phyloP scores from a whole-genome alignment of 2,329 filamentous ascomycete species.

The Macrophomina phaseolina region DNA sequence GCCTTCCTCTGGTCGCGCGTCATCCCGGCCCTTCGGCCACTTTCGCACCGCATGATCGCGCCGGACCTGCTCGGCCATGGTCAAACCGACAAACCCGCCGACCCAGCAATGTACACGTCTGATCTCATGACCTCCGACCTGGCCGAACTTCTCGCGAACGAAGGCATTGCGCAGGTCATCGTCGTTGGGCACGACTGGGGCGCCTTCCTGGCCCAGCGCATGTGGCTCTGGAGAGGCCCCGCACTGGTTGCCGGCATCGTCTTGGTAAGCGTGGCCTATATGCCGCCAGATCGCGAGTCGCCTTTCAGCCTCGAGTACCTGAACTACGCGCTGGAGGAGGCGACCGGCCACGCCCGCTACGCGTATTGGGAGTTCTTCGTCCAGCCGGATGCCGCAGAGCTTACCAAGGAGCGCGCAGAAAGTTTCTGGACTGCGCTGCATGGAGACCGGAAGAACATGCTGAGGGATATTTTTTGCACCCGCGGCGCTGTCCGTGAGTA shows the following conservation, averaged over 20 bases:
- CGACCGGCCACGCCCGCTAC: conserved; percentile 46
- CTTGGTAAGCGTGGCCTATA: conserved; percentile 53
- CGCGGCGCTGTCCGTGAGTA: conserved; percentile 43
- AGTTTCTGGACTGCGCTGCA: conserved; percentile 46
- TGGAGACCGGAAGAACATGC: conserved; percentile 38
- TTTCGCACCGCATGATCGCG: conserved; percentile 46
- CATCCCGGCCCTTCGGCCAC: conserved; percentile 45
- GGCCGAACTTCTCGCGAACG: conserved; percentile 32
- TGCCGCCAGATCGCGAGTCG: conserved; percentile 38
- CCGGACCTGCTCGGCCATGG: conserved; percentile 46
- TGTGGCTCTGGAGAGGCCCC: conserved; percentile 49
- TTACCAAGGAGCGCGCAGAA: conserved; percentile 49
- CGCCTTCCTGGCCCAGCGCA: conserved; percentile 45
- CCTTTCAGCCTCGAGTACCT: conserved; percentile 46
- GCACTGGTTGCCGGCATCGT: conserved; percentile 50
- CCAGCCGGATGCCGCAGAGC: conserved; percentile 44
- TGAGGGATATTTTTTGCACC: conserved; percentile 47
- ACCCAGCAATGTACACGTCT: conserved; percentile 26
- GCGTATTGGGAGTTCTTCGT: conserved; percentile 57
- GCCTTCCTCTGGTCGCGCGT: conserved; percentile 51
- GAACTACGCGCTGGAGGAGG: conserved; percentile 41
- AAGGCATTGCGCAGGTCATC: conserved; percentile 37
- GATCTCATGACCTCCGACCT: conserved; percentile 28
- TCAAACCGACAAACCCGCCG: conserved; percentile 35
- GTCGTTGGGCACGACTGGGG: conserved; percentile 61